Evolutionary conservation across 108 stramenopile species (phyloP), one percentile per base, ranked within the genome.

Genomic region (Cyclotella choctawhatcheeana): DNA sequence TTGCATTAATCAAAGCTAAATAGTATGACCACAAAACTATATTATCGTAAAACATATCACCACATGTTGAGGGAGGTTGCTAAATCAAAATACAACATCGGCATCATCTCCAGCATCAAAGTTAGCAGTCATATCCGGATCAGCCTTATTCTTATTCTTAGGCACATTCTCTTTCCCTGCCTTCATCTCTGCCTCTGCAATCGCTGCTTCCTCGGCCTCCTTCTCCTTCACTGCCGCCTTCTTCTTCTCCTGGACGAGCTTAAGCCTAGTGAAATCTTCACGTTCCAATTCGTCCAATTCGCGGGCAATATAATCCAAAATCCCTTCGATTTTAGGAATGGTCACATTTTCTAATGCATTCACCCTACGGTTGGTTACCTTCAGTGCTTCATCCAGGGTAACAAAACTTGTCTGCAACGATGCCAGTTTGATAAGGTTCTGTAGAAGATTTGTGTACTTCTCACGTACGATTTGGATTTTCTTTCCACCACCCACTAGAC

Each of bases 271-370:
- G 72, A 99, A 99, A 74, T 99, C 98, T 77, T 99, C 98, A 78
- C 98, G 88, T 78, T 99, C 98, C 73, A 99, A 91, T 84, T 99
- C 98, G 86, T 99, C 98, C 70, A 99, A 83, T 64, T 99, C 98
- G 65, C 96, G 84, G 50, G 85, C 88, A 83, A 99, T 99, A 83
- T 99, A 99, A 47, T 72, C 76, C 48, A 99, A 79, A n/a, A 88
- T 85, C 6, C 62, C 81, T 78, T 97, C 91, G 81, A 99, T 99
- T 52, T 92, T 94, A 40, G 98, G 98, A 86, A 99, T 95, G 52
- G 98, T 99, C 18, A 99, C 98, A 83, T 98, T 98, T 79, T 99
- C 98, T 79, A 99, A 84, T 18, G 98, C 98, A 84, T 99, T 99
- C 37, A 97, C 97, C 74, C 98, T 92, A 52, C 98, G 93, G 79